Evolutionary conservation across 2,329 filamentous ascomycete species (phyloP).

Genomic region (Fusarium euwallaceae): DNA sequence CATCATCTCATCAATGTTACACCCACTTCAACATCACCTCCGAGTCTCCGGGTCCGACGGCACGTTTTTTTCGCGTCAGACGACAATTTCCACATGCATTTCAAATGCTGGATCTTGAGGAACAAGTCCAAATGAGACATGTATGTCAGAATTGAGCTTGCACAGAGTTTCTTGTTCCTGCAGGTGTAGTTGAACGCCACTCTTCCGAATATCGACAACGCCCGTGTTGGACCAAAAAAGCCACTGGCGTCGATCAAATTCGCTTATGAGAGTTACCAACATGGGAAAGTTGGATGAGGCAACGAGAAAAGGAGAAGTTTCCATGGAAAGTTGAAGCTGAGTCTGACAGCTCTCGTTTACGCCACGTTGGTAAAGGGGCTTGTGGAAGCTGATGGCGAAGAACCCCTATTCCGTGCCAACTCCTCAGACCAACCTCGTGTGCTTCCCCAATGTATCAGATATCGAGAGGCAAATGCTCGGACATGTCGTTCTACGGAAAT

Average conservation of each 20-base stretch:
- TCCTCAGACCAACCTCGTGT: not conserved
- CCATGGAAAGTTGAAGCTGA: not conserved
- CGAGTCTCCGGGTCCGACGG: not conserved
- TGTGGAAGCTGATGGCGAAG: not conserved
- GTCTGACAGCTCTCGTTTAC: not conserved
- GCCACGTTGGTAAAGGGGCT: not conserved
- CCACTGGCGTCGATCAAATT: conserved; percentile 5
- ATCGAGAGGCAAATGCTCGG: not conserved
- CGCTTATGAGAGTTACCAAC: not conserved
- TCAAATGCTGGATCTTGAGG: not conserved
- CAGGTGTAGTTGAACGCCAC: not conserved
- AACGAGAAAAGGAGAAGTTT: not conserved
- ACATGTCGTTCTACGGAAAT: conserved; percentile 5
- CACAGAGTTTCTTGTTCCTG: conserved; percentile 5
- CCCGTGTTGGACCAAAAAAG: conserved; percentile 8
- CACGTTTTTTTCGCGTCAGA: not conserved
- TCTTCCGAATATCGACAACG: not conserved
- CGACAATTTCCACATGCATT: not conserved
- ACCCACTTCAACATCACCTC: conserved; percentile 1
- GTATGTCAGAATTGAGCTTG: conserved; percentile 9
- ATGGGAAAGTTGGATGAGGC: not conserved
- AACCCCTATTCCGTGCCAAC: not conserved
- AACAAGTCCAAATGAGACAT: conserved; percentile 25
- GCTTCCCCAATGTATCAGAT: not conserved
- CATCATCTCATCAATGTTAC: not conserved